These are phyloP conservation scores for Arthroderma uncinatum DNA, from an alignment of 2,329 filamentous ascomycete species.

Conservation along the genomic window DNA sequence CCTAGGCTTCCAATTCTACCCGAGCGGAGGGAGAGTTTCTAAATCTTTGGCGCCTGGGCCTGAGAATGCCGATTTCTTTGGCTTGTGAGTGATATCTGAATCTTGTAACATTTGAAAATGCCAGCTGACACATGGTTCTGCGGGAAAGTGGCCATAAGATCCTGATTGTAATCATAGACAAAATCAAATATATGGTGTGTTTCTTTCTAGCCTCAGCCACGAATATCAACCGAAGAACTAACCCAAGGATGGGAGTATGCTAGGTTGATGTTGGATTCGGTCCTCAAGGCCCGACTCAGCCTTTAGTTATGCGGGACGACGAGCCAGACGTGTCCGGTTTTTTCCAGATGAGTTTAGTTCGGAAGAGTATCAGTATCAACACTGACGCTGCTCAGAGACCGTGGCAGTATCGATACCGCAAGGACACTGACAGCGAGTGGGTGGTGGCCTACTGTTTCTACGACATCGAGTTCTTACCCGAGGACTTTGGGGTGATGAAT, in stretches of 20 bases:
- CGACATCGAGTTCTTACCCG: conserved; percentile 51
- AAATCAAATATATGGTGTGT: conserved; percentile 34
- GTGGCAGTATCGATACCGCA: conserved; percentile 55
- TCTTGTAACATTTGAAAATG: neutral
- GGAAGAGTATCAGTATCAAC: conserved; percentile 38
- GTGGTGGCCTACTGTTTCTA: conserved; percentile 54
- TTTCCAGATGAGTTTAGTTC: conserved; percentile 46
- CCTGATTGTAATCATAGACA: conserved; percentile 47
- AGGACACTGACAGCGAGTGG: conserved; percentile 43
- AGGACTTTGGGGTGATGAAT: conserved; percentile 53
- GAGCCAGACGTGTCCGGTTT: conserved; percentile 36
- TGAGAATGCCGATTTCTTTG: conserved; percentile 33
- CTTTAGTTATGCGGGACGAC: conserved; percentile 43
- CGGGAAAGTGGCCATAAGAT: conserved; percentile 44
- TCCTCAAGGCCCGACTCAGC: conserved; percentile 48
- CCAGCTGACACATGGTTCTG: neutral
- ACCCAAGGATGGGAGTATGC: conserved; percentile 5
- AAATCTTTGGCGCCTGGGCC: conserved; percentile 25
- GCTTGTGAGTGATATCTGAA: conserved; percentile 33
- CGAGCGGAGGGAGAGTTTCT: conserved; percentile 43
- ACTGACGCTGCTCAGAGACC: conserved; percentile 37
- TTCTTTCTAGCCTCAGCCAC: conserved; percentile 6
- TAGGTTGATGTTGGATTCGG: conserved; percentile 55
- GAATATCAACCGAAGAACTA: neutral
- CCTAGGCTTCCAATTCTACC: conserved; percentile 45